Evolutionary conservation across 176 grass and related monocot species (phyloP), one percentile per base, ranked within the genome.

Genomic region (Luzula sylvatica): DNA sequence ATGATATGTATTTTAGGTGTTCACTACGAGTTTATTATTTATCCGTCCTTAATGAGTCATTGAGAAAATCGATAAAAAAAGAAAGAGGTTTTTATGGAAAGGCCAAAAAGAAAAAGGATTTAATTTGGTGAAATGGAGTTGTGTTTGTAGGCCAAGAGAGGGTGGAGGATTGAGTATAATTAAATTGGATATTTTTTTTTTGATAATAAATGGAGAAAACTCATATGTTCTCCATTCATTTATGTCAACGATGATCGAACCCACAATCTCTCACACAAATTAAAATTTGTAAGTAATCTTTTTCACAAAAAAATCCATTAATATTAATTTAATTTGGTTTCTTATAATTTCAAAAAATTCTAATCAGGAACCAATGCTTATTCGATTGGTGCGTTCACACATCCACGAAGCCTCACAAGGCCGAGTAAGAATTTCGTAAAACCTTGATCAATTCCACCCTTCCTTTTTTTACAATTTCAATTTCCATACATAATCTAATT

Each of bases 231-330:
- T n/a, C n/a, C n/a, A n/a, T n/a, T n/a, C n/a, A n/a, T n/a, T n/a
- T n/a, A n/a, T n/a, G n/a, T n/a, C n/a, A n/a, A n/a, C n/a, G n/a
- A n/a, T n/a, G n/a, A n/a, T n/a, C n/a, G n/a, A n/a, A n/a, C n/a
- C n/a, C n/a, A n/a, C n/a, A n/a, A n/a, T n/a, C n/a, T n/a, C n/a
- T n/a, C n/a, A n/a, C n/a, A n/a, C n/a, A n/a, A 78, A 13, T 1
- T 75, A 0, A 9, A 45, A 11, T 3, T 88, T 19, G 84, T 88
- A 76, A 75, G 79, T n/a, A 28, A 65, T 56, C 42, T 48, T 46
- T 20, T 13, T 53, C 19, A 43, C 12, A 44, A 19, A 16, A n/a
- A 38, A 54, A 41, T 69, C 53, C 16, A 30, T 49, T 54, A n/a
- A n/a, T n/a, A n/a, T 27, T 24, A 15, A 59, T 11, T 18, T 23